phyloP scores from a whole-genome alignment of 2,329 filamentous ascomycete species.

The Rhynchosporium agropyri region DNA sequence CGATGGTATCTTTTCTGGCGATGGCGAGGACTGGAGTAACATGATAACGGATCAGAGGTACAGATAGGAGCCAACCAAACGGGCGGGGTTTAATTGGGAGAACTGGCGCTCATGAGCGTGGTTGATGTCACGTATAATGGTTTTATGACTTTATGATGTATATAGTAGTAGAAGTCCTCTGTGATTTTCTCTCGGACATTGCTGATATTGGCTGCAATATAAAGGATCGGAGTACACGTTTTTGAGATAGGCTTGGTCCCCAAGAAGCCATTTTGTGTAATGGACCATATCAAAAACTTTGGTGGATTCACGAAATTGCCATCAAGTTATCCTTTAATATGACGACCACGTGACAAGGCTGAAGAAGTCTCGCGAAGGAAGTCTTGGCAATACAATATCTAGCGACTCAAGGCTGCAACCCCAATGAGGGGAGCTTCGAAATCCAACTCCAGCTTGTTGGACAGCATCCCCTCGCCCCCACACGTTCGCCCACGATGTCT shows the following conservation, averaged over 20 bases:
- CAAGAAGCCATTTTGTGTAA: no score
- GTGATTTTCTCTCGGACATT: background rate
- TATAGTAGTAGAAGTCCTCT: conserved; percentile 8
- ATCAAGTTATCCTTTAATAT: no score
- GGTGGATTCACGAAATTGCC: no score
- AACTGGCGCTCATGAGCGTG: background rate
- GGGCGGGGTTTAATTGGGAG: background rate
- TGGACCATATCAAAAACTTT: no score
- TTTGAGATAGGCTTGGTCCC: no score
- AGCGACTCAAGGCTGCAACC: conserved; percentile 18
- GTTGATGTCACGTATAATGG: background rate
- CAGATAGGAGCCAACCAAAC: background rate
- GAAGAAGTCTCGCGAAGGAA: background rate
- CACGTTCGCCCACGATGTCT: conserved; percentile 18
- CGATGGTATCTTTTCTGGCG: conserved; percentile 36
- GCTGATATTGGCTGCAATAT: background rate
- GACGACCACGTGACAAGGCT: background rate
- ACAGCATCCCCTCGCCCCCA: background rate
- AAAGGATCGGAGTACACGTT: background rate
- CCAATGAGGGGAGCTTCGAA: background rate
- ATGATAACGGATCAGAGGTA: conserved; percentile 31
- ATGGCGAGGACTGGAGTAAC: conserved; percentile 36
- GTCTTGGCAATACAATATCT: conserved; percentile 13
- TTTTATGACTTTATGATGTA: conserved; percentile 14
- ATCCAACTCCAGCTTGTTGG: background rate